Base-by-base conservation (phyloP, 176 grass and related monocot genomes). In the Urochloa ruziziensis region DNA sequence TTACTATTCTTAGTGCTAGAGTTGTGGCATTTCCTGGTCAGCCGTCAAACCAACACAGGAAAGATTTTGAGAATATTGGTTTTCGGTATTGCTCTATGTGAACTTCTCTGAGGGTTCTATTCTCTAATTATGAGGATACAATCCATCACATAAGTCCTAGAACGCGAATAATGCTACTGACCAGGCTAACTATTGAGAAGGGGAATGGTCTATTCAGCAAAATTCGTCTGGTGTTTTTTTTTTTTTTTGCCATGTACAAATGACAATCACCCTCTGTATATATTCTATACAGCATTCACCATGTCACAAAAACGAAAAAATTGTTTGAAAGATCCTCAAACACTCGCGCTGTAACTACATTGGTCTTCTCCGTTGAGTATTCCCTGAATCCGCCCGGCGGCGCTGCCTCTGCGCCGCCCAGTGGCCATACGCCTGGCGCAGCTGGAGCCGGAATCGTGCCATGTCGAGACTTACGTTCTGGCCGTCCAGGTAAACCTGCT, bases 401-500 rank as follows among this genome's bases (percentile, higher is more conserved):
- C 37, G 84, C 48, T 51, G 56, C 58, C 66, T 79, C 86, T 75
- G 88, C 81, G 46, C 63, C 57, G 81, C 67, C 77, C 89, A 81
- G 72, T 91, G 83, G 24, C 24, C 66, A 46, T 85, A 82, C 0
- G 88, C 94, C 23, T 86, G 32, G 35, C 79, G 71, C 77, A 93
- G 67, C 63, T 73, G 84, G 25, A 73, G 89, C 1, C 94, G 71
- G 77, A 96, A 96, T 18, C 91, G 62, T 0, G 39, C 54, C 71
- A 96, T 80, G 88, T 96, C 88, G 2, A 96, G 73, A 9, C 85
- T 80, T 23, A 96, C 89, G 61, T 85, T 96, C 75, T 96, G 94
- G 32, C 86, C 88, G 47, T 93, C 91, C 14, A 96, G 83, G 82
- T 96, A 96, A 1, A 96, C 86, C 80, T 73, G 93, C 83, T 96